phyloP scores from a whole-genome alignment of 768 basidiomycete genomes.

The Chalciporus pseudorubinellus region DNA sequence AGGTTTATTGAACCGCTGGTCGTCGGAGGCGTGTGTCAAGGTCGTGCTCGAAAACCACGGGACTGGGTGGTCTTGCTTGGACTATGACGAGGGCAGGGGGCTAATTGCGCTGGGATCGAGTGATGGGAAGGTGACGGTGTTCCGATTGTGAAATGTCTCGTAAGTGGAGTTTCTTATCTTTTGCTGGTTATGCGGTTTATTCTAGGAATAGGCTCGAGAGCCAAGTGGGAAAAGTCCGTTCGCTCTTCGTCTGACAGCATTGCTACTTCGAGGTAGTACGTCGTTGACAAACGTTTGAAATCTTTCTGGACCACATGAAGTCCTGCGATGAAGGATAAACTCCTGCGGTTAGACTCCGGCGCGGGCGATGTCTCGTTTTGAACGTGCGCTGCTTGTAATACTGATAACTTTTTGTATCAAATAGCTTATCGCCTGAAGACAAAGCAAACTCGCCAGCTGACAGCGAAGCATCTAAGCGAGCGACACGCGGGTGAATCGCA shows the following conservation, averaged over 20 bases:
- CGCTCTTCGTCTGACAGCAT: background rate
- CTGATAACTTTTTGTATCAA: background rate
- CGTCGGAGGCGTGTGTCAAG: slow-evolving; percentile 24
- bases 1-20: slow-evolving; percentile 31
- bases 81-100: slow-evolving; percentile 59
- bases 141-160: slow-evolving; percentile 15
- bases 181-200: background rate
- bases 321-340: no score
- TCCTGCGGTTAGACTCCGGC: no score
- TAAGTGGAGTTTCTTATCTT: background rate
- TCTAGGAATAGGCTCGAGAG: background rate
- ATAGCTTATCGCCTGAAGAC: background rate
- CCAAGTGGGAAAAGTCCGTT: background rate
- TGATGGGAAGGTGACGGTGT: slow-evolving; percentile 45
- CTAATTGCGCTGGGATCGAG: slow-evolving; percentile 52
- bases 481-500: background rate
- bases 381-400: background rate
- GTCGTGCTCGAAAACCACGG: slow-evolving; percentile 34
- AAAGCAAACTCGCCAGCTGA: background rate
- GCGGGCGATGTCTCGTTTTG: no score
- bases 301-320: no score
- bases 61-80: slow-evolving; percentile 50
- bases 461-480: background rate
- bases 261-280: background rate
- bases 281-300: no score